These are phyloP conservation scores for Suhomyces wounanorum DNA, from an alignment of 1,139 yeast genomes.

Conservation along the genomic window DNA sequence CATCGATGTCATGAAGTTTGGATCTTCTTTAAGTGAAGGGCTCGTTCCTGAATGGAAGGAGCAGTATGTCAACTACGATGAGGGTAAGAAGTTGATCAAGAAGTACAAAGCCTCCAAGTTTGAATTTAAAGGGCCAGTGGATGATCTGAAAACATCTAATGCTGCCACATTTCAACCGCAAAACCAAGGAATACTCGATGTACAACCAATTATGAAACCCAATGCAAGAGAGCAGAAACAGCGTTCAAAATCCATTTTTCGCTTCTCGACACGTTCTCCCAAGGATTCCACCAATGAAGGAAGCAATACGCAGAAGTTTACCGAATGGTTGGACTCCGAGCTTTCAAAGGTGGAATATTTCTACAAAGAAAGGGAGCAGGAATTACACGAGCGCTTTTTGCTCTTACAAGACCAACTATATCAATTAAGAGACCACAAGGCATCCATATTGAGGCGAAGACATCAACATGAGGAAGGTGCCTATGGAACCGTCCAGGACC, in stretches of 20 bases:
- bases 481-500: slow-evolving; percentile 28
- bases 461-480: slow-evolving; percentile 16
- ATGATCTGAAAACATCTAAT: slow-evolving; percentile 7
- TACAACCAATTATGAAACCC: not conserved
- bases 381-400: slow-evolving; percentile 59
- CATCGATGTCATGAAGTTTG: slow-evolving; percentile 54
- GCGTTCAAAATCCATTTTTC: slow-evolving; percentile 25
- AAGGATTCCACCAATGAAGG: slow-evolving; percentile 24
- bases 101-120: slow-evolving; percentile 17
- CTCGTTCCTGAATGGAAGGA: slow-evolving; percentile 86
- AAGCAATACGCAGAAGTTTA: slow-evolving; percentile 45
- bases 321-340: slow-evolving; percentile 63
- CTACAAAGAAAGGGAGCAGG: slow-evolving; percentile 60
- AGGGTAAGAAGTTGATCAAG: slow-evolving; percentile 45
- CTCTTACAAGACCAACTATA: slow-evolving; percentile 68
- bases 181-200: not conserved
- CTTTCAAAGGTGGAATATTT: slow-evolving; percentile 61
- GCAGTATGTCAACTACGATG: slow-evolving; percentile 76
- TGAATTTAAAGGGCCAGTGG: slow-evolving; percentile 6
- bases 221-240: slow-evolving; percentile 1
- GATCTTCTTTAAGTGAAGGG: slow-evolving; percentile 57
- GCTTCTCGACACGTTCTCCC: slow-evolving; percentile 22
- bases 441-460: slow-evolving; percentile 15
- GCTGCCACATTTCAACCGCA: slow-evolving; percentile 1
- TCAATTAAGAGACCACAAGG: slow-evolving; percentile 59